A percentile compares a stretch with the other conserved stretches of the same genome.
Conservation (phyloP, 805 yeast species). For the Candida morakotiae region DNA sequence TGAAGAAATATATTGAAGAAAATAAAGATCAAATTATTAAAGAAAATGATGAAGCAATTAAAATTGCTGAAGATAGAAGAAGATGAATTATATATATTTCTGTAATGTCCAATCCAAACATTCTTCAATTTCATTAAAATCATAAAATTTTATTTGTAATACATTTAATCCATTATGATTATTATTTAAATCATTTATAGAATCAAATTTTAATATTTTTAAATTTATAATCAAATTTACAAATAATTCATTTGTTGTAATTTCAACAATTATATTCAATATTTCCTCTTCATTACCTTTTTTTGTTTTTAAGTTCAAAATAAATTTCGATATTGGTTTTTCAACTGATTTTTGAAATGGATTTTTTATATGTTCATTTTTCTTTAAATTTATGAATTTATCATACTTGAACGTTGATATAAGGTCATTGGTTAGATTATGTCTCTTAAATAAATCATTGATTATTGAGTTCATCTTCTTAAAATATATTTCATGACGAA, state of each 20-base stretch:
- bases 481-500: conserved; percentile 48
- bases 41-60: conserved; percentile 26
- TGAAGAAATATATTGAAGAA: conserved; percentile 38
- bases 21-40: conserved; percentile 32
- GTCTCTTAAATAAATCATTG: conserved; percentile 14
- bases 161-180: conserved; percentile 35
- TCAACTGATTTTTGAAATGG: conserved; percentile 39
- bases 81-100: conserved; percentile 19
- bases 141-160: conserved; percentile 46
- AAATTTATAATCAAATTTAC: conserved; percentile 36
- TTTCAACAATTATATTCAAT: conserved; percentile 23
- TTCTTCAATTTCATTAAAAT: conserved; percentile 49
- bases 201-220: conserved; percentile 27
- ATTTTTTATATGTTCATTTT: conserved; percentile 13
- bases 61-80: conserved; percentile 23
- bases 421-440: conserved; percentile 5
- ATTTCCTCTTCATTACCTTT: conserved; percentile 14
- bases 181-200: conserved; percentile 18
- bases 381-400: conserved; percentile 24
- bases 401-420: conserved; percentile 5
- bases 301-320: conserved; percentile 18
- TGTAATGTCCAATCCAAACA: conserved; percentile 53
- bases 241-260: conserved; percentile 38
- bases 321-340: conserved; percentile 31
- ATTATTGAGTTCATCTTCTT: conserved; percentile 25